Conservation (phyloP, 2,329 filamentous ascomycete species). For the Diaporthe aspalathi region DNA sequence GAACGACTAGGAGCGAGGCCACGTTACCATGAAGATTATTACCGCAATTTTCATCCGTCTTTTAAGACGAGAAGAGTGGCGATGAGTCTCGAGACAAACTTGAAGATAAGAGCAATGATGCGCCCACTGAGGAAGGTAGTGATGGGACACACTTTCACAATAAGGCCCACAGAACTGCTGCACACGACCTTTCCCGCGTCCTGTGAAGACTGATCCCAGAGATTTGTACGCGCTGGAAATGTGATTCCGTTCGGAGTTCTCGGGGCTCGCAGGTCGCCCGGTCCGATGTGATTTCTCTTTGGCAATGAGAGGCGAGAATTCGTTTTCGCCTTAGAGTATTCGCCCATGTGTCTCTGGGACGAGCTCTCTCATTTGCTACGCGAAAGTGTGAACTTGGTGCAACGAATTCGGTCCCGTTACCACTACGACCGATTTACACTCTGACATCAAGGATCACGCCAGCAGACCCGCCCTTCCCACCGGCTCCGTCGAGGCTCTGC, state of each 20-base stretch:
- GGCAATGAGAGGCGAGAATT: neutral
- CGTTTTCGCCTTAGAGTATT: neutral
- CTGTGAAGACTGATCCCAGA: neutral
- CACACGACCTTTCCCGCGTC: neutral
- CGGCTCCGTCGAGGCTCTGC: neutral
- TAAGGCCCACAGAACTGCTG: neutral
- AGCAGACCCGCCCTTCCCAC: neutral
- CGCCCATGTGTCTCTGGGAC: neutral
- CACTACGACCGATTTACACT: no score
- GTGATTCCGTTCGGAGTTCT: neutral
- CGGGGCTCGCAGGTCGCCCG: fast-evolving
- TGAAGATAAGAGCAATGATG: neutral
- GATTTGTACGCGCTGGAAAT: neutral
- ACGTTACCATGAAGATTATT: neutral
- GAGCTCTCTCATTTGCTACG: neutral
- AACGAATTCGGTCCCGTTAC: no score
- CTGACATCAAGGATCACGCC: neutral
- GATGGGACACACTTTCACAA: neutral
- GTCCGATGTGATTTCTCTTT: neutral
- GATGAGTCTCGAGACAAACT: neutral
- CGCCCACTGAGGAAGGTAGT: neutral
- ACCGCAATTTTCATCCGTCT: neutral
- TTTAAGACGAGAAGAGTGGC: neutral
- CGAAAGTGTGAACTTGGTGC: no score
- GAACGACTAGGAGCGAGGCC: fast-evolving